phyloP scores from a whole-genome alignment of 495 filamentous ascomycete species.

The Trichoderma virens region DNA sequence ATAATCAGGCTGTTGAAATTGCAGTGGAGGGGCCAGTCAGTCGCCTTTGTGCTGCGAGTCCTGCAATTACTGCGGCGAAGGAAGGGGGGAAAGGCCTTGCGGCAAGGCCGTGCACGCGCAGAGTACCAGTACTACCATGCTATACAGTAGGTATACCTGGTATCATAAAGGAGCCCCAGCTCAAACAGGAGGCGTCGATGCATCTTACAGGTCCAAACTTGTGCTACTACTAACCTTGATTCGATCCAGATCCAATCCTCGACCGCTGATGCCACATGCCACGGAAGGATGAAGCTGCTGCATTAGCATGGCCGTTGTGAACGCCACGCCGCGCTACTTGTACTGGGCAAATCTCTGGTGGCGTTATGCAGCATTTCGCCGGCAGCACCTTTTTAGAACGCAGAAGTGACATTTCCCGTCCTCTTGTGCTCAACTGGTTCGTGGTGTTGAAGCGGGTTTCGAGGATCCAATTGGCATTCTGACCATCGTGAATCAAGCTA shows the following conservation, averaged over 20 bases:
- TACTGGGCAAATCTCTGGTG: too few relatives aligned
- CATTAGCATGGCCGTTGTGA: background rate
- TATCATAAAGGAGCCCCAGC: too few relatives aligned
- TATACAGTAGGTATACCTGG: too few relatives aligned
- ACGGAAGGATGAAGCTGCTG: background rate
- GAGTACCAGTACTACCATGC: background rate
- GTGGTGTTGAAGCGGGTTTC: too few relatives aligned
- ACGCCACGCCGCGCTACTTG: background rate
- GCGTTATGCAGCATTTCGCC: too few relatives aligned
- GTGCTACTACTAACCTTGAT: background rate
- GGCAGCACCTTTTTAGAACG: too few relatives aligned
- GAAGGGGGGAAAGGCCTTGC: background rate
- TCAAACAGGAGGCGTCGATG: constrained; percentile 4
- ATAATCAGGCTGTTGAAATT: background rate
- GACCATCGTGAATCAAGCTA: too few relatives aligned
- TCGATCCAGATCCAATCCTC: background rate
- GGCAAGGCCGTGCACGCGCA: background rate
- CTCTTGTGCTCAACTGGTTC: too few relatives aligned
- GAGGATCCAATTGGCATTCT: too few relatives aligned
- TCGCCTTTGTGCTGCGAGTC: background rate
- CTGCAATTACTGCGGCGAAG: background rate
- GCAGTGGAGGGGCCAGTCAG: background rate
- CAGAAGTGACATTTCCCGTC: too few relatives aligned
- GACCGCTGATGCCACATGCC: background rate
- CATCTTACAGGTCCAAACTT: background rate